Percentiles rank a stretch among this genome's conserved stretches.
Evolutionary conservation across 495 filamentous ascomycete species (phyloP).

Genomic region (Neurospora cerealis): DNA sequence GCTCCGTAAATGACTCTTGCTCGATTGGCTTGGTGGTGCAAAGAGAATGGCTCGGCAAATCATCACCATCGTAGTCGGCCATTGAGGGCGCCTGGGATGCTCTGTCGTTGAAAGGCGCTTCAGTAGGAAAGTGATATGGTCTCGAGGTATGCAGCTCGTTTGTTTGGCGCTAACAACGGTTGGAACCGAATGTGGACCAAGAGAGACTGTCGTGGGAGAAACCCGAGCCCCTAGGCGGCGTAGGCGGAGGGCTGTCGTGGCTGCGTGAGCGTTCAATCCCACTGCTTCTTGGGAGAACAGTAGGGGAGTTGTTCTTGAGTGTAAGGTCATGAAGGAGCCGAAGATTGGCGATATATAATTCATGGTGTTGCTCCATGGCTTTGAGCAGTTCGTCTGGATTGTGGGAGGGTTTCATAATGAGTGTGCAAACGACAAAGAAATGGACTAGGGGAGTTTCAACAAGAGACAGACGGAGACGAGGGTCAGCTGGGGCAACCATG

Average conservation of each 20-base stretch:
- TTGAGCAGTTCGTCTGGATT: conserved; percentile 24
- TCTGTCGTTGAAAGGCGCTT: not conserved
- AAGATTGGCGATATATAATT: conserved; percentile 27
- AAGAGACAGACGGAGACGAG: not conserved
- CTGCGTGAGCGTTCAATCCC: conserved; percentile 5
- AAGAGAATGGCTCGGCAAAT: not conserved
- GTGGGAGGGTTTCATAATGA: not conserved
- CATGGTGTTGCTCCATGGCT: conserved; percentile 24
- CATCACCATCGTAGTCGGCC: not conserved
- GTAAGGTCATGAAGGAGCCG: conserved; percentile 21
- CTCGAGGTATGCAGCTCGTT: conserved; percentile 18
- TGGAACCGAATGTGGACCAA: not conserved
- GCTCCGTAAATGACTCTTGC: not conserved
- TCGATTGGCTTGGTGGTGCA: not conserved
- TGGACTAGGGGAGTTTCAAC: not conserved
- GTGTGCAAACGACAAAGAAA: not conserved
- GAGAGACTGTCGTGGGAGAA: conserved; percentile 3
- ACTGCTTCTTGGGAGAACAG: not conserved
- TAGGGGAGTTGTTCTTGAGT: not conserved
- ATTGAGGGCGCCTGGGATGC: not conserved
- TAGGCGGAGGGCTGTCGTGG: conserved; percentile 3
- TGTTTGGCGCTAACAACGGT: conserved; percentile 9
- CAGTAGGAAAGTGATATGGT: not conserved
- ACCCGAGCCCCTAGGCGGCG: conserved; percentile 8
- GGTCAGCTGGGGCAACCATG: not conserved